Conservation (phyloP, 306 rosid species). For the Glycyrrhiza uralensis region DNA sequence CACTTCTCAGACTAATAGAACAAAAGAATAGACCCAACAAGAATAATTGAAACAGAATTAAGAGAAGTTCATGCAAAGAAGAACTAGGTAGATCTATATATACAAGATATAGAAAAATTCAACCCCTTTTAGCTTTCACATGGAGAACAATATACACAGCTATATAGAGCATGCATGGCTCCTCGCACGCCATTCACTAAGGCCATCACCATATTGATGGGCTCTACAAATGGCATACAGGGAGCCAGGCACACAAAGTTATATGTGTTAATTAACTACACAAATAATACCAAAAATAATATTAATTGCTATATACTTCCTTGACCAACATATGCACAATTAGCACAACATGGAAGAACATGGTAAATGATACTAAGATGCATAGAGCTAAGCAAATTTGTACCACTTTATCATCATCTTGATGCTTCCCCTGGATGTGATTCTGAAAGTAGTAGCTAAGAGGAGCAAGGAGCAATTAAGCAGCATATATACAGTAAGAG, state of each 20-base stretch:
- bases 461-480: neutral
- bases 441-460: conserved; percentile 1
- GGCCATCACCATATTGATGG: neutral
- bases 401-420: neutral
- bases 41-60: neutral
- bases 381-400: neutral
- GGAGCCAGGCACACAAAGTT: conserved; percentile 44
- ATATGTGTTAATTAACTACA: neutral
- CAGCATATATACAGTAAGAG: conserved; percentile 10
- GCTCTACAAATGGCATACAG: conserved; percentile 45
- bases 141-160: neutral
- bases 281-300: neutral
- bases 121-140: neutral
- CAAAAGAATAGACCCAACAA: neutral
- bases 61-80: neutral
- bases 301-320: neutral
- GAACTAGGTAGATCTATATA: neutral
- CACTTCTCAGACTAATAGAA: neutral
- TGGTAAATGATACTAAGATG: neutral
- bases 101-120: neutral
- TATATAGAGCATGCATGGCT: conserved; percentile 37
- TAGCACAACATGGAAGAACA: neutral
- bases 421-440: neutral
- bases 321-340: neutral
- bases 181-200: conserved; percentile 42